These are phyloP conservation scores for Lipomyces yamanashiensis DNA, from an alignment of 805 yeast genomes.

Conservation along the genomic window DNA sequence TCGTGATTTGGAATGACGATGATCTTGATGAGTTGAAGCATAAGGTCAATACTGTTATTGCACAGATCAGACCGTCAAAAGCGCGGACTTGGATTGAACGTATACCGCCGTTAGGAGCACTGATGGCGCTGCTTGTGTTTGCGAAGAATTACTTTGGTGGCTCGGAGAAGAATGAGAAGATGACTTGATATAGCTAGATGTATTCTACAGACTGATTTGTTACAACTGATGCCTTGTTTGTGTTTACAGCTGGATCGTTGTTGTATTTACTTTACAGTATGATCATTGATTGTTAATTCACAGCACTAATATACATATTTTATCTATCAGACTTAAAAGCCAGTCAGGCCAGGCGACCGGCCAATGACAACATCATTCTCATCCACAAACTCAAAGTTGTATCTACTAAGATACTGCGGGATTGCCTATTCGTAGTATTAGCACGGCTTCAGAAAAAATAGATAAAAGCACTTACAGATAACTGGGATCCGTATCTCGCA, in stretches of 20 bases:
- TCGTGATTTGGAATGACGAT: constrained; percentile 66
- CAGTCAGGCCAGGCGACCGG: constrained; percentile 30
- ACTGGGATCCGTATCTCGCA: constrained; percentile 43
- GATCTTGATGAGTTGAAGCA: constrained; percentile 45
- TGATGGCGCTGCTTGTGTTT: constrained; percentile 35
- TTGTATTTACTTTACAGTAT: too few species aligned
- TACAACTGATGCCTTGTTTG: too few species aligned
- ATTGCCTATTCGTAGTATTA: constrained; percentile 32
- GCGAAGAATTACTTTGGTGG: constrained; percentile 13
- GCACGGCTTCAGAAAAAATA: neutral
- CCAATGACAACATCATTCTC: constrained; percentile 39
- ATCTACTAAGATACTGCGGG: constrained; percentile 48
- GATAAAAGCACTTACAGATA: constrained; percentile 34
- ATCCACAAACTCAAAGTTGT: constrained; percentile 44
- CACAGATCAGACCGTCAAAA: constrained; percentile 14
- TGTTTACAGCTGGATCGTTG: too few species aligned
- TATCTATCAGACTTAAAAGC: neutral
- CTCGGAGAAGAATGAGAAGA: neutral
- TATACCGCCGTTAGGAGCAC: constrained; percentile 46
- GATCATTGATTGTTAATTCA: too few species aligned
- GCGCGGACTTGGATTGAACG: constrained; percentile 42
- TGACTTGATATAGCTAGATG: constrained; percentile 7
- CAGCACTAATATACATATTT: neutral
- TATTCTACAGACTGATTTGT: too few species aligned
- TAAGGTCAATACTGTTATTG: constrained; percentile 10